Base-by-base conservation (phyloP, 1,284 basidiomycete species). In the Cutaneotrichosporon sp. region DNA sequence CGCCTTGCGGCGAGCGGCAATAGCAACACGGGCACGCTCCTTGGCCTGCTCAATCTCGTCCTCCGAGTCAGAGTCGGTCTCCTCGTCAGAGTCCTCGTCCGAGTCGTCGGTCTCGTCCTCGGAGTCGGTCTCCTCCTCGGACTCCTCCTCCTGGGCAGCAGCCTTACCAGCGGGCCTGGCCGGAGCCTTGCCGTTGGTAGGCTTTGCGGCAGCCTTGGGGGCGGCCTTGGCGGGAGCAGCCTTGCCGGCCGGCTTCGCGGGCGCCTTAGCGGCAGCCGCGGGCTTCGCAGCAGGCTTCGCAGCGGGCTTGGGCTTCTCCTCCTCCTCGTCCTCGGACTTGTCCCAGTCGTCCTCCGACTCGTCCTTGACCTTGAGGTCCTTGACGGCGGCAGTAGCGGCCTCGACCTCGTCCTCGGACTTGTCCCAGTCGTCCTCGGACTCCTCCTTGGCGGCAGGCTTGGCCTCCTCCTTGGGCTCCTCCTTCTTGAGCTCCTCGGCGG, bases 1-100 rank as follows among this genome's bases (percentile, higher is more conserved):
- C 33, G 87, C 89, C 79, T 92, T 88, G 73, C 89, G 89, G 9
- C 90, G 89, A 71, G 93, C 90, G 58, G 87, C 86, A 58, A 90
- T 85, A 46, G 92, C 86, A 38, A 87, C 87, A 50, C 89, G 88
- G 11, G 94, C 92, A 67, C 92, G 90, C 0, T 88, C 89, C 80
- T 95, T 97, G 68, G 83, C 83, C 77, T 90, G 85, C 50, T 88
- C 88, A 14, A 87, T 86, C 76, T 90, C 82, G 60, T 90, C 90
- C 34, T 83, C 81, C 29, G 79, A 80, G 11, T 80, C 81, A 13
- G 81, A 81, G 50, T 84, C 83, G 1, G 76, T 83, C 36, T 78
- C 81, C 13, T 76, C 78, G 47, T 83, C 82, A 5, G 72, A 69
- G 34, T 70, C 68, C 20, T 70, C 71, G 13, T 69, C 68, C 20